Evolutionary conservation across 108 stramenopile genomes (phyloP).

Genomic region (Aurantiochytrium sp.): DNA sequence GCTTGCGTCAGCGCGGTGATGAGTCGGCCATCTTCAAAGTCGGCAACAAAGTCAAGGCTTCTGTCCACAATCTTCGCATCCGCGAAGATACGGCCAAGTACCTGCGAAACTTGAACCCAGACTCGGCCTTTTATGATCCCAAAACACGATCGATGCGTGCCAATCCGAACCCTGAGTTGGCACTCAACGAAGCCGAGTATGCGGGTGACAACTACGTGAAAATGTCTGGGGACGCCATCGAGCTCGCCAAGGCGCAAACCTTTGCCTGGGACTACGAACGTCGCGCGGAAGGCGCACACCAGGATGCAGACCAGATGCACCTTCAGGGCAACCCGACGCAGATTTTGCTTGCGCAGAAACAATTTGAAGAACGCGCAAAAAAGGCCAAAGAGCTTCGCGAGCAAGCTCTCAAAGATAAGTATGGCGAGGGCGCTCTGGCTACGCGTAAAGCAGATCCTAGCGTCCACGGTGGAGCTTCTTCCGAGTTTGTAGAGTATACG

Average conservation of each 20-base stretch:
- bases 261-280: constrained; percentile 95
- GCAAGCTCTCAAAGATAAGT: constrained; percentile 78
- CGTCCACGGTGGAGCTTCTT: constrained; percentile 20
- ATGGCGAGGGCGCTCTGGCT: constrained; percentile 63
- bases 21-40: constrained; percentile 58
- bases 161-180: constrained; percentile 82
- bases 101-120: constrained; percentile 85
- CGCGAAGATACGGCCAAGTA: constrained; percentile 99
- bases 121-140: constrained; percentile 88
- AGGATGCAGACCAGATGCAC: constrained; percentile 59
- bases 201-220: constrained; percentile 94
- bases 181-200: constrained; percentile 58
- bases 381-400: constrained; percentile 65
- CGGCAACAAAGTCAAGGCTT: constrained; percentile 86
- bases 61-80: constrained; percentile 92
- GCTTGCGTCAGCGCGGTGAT: constrained; percentile 20
- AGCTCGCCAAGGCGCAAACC: constrained; percentile 77
- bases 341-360: constrained; percentile 76
- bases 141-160: constrained; percentile 92
- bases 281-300: neutral
- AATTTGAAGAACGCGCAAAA: constrained; percentile 66
- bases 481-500: constrained; percentile 62
- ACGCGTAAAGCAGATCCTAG: constrained; percentile 64
- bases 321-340: constrained; percentile 89
- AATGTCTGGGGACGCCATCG: constrained; percentile 77